These are phyloP conservation scores for Xanthoparmelia taractica DNA, from an alignment of 495 filamentous ascomycete genomes.

Conservation along the genomic window DNA sequence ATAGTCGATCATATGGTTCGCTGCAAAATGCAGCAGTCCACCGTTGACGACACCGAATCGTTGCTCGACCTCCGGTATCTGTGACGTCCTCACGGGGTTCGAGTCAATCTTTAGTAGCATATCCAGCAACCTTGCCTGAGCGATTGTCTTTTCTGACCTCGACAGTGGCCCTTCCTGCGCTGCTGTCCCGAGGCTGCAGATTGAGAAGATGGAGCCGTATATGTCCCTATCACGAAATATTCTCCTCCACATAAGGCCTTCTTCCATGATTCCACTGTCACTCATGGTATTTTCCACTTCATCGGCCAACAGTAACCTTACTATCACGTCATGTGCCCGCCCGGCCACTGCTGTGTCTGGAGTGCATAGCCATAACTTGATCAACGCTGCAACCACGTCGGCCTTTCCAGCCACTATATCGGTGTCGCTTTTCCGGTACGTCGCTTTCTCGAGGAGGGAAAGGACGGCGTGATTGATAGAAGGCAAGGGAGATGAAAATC, in stretches of 20 bases:
- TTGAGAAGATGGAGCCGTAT: slow-evolving; percentile 55
- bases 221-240: slow-evolving; percentile 60
- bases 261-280: slow-evolving; percentile 43
- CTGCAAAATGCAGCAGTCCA: slow-evolving; percentile 69
- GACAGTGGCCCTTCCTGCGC: slow-evolving; percentile 38
- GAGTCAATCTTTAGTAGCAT: slow-evolving; percentile 64
- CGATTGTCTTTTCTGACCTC: slow-evolving; percentile 61
- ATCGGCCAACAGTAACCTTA: slow-evolving; percentile 57
- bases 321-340: slow-evolving; percentile 57
- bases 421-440: slow-evolving; percentile 50
- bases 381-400: slow-evolving; percentile 50
- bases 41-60: slow-evolving; percentile 39
- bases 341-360: slow-evolving; percentile 65
- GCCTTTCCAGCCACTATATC: slow-evolving; percentile 61
- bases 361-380: slow-evolving; percentile 66
- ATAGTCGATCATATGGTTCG: slow-evolving; percentile 62
- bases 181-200: slow-evolving; percentile 46
- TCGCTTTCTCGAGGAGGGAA: slow-evolving; percentile 64
- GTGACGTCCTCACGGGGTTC: slow-evolving; percentile 48
- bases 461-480: slow-evolving; percentile 66
- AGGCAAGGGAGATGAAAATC: slow-evolving; percentile 51
- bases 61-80: slow-evolving; percentile 53
- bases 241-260: slow-evolving; percentile 64
- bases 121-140: slow-evolving; percentile 68
- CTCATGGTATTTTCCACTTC: slow-evolving; percentile 33